Conservation (phyloP, 169 alveolate genomes). For the Plasmodium fragile region DNA sequence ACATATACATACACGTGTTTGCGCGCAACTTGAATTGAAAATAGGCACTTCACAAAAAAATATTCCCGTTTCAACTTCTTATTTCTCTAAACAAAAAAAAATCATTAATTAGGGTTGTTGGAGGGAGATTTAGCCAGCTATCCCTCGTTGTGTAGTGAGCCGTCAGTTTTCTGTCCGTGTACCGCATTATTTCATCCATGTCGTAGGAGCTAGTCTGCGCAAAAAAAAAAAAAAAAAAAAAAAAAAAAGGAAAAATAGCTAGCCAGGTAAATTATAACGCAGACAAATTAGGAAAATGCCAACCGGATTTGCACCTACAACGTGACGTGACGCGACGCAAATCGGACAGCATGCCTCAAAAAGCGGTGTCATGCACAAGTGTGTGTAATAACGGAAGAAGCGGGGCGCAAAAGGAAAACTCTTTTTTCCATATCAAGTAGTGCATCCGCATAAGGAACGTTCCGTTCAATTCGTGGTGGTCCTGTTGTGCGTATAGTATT, state of each 20-base stretch:
- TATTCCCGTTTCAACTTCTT: slow-evolving; percentile 18
- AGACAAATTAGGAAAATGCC: background rate
- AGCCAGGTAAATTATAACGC: background rate
- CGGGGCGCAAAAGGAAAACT: background rate
- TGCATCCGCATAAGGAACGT: background rate
- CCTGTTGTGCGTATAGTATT: background rate
- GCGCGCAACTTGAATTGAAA: background rate
- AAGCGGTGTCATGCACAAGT: background rate
- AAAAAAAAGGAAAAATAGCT: background rate
- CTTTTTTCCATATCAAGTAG: background rate
- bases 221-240: background rate
- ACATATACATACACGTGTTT: background rate
- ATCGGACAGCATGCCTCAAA: background rate
- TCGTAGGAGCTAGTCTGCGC: slow-evolving; percentile 75
- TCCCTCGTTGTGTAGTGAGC: slow-evolving; percentile 81
- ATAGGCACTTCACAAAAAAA: background rate
- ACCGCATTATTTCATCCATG: slow-evolving; percentile 75
- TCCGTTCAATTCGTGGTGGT: background rate
- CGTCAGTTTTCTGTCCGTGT: slow-evolving; percentile 74
- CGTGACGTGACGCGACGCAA: background rate
- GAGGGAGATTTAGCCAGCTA: slow-evolving; percentile 85
- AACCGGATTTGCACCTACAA: background rate
- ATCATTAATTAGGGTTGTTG: slow-evolving; percentile 84
- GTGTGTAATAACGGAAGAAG: background rate
- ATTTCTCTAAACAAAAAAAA: slow-evolving; percentile 81